A percentile compares a stretch with the other conserved stretches of the same genome.
phyloP scores from a whole-genome alignment of 2,329 filamentous ascomycete genomes.

The Talaromyces sp. region DNA sequence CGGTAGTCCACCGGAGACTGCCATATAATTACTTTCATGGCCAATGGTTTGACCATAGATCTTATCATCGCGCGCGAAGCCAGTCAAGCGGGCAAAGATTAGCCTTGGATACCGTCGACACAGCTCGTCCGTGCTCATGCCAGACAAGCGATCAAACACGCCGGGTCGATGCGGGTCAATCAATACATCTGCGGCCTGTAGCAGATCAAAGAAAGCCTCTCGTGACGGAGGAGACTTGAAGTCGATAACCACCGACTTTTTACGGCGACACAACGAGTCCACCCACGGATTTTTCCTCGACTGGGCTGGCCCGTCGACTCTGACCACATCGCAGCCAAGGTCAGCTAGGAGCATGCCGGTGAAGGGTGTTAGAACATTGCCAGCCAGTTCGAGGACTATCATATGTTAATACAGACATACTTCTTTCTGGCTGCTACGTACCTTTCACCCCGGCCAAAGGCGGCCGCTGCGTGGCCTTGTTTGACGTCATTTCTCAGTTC shows the following conservation, averaged over 20 bases:
- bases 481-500: neutral
- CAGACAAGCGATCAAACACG: conserved; percentile 2
- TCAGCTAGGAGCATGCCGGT: conserved; percentile 10
- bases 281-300: neutral
- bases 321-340: conserved; percentile 10
- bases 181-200: conserved; percentile 4
- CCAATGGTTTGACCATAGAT: conserved; percentile 1
- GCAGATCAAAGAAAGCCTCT: conserved; percentile 5
- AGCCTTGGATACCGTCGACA: conserved; percentile 1
- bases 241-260: conserved; percentile 8
- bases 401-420: neutral
- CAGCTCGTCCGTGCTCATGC: conserved; percentile 7
- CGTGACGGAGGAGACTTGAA: conserved; percentile 1
- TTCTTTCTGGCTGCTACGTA: neutral
- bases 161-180: conserved; percentile 6
- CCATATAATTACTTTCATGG: conserved; percentile 10
- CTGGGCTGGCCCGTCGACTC: conserved; percentile 2
- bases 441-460: conserved; percentile 11
- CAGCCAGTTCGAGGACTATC: conserved; percentile 8
- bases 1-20: conserved; percentile 8
- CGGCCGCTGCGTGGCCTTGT: neutral
- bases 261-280: conserved; percentile 8
- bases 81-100: conserved; percentile 8
- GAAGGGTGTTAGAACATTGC: conserved; percentile 5
- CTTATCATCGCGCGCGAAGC: conserved; percentile 4